phyloP scores from a whole-genome alignment of 768 basidiomycete species.

The Leccinum subgranulosum region DNA sequence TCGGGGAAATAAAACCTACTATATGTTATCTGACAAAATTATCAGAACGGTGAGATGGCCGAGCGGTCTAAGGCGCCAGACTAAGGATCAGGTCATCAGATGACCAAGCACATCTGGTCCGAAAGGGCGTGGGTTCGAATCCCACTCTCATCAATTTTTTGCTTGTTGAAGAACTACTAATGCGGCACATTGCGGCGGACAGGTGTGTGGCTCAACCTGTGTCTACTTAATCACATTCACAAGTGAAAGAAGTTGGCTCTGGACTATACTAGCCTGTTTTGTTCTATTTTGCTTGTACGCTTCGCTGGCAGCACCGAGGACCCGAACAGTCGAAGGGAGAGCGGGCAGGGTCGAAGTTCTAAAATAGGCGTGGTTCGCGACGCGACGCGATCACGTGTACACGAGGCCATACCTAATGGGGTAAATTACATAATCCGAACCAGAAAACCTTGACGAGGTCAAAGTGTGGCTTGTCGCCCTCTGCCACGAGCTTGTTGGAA shows the following conservation, averaged over 20 bases:
- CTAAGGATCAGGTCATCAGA: conserved; percentile 42
- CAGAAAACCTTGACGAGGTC: conserved; percentile 5
- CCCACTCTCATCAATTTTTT: conserved; percentile 33
- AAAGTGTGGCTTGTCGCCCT: conserved; percentile 2
- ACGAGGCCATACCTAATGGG: conserved; percentile 1
- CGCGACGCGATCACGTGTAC: conserved; percentile 32
- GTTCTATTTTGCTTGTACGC: background rate
- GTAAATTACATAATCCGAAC: conserved; percentile 24
- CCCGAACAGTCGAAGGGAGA: background rate
- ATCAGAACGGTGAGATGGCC: conserved; percentile 42
- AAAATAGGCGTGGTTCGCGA: background rate
- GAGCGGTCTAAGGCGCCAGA: conserved; percentile 64
- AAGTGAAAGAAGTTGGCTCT: too few species aligned
- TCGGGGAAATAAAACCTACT: background rate
- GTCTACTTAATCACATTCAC: background rate
- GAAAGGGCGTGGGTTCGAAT: conserved; percentile 43
- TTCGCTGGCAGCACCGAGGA: background rate
- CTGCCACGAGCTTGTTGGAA: conserved; percentile 16
- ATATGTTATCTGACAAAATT: background rate
- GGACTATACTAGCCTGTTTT: background rate
- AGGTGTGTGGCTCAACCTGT: background rate
- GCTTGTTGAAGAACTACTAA: background rate
- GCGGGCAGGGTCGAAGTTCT: background rate
- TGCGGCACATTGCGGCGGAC: background rate
- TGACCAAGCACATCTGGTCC: conserved; percentile 34